Evolutionary conservation across 2,329 filamentous ascomycete genomes (phyloP).

Genomic region (Penicillium aurantiogriseum): DNA sequence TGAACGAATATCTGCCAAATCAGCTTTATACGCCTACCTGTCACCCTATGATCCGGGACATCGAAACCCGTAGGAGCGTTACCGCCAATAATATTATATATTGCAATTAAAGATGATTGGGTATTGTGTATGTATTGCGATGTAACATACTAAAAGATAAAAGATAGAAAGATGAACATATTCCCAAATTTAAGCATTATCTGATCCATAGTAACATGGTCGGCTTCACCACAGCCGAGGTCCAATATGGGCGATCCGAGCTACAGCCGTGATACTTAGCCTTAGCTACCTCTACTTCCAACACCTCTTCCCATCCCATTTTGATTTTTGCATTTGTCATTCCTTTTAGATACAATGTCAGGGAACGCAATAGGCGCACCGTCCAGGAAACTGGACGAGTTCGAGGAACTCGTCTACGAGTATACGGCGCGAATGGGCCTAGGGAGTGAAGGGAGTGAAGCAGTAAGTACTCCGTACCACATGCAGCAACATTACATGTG

Average conservation of each 20-base stretch:
- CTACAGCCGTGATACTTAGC: conserved; percentile 5
- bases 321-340: not conserved
- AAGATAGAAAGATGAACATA: not conserved
- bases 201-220: not conserved
- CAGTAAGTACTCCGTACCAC: conserved; percentile 18
- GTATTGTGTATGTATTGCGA: no score
- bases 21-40: no score
- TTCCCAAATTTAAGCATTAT: not conserved
- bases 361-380: conserved; percentile 19
- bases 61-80: no score
- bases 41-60: no score
- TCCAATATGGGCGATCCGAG: conserved; percentile 12
- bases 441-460: conserved; percentile 14
- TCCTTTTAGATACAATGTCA: conserved; percentile 12
- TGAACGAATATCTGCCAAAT: no score
- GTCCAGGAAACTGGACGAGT: conserved; percentile 30
- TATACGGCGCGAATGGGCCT: conserved; percentile 25
- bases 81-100: no score
- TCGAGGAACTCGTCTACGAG: conserved; percentile 33
- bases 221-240: conserved; percentile 17
- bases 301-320: not conserved
- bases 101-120: no score
- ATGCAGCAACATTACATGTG: not conserved
- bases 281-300: not conserved
- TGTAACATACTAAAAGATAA: no score